Base-by-base conservation (phyloP, 768 basidiomycete species). In the Termitomyces sp. region DNA sequence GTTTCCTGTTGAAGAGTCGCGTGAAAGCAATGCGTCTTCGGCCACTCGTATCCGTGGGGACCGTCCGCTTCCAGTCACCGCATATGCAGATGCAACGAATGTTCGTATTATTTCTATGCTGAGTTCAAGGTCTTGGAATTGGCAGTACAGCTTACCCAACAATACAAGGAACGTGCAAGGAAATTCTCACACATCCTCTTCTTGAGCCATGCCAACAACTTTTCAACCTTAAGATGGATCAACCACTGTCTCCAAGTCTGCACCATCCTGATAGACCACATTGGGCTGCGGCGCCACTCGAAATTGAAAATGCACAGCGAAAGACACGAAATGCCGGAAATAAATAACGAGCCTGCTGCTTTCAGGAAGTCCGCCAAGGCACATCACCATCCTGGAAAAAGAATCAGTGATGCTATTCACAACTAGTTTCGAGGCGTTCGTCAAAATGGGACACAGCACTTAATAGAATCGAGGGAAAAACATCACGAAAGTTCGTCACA, bases 161-260 rank as follows among this genome's bases (percentile, higher is more conserved):
- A 62, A 51, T 70, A 68, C 60, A 74, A 74, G 5, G 71, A 73
- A 55, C 58, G 71, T 26, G 72, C 72, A 4, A 59, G 64, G 20
- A 64, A 55, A 70, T 75, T 26, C 71, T 76, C 49, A 59, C 63
- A 5, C 59, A 58, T 5, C 73, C 74, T 49, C 65, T 76, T 41
- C 63, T 66, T 33, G 46, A 45, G 35, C 38, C 56, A 26, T 24
- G 35, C 20, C 52, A 55, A 49, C 49, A 46, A 9, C 14, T 24
- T 32, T 40, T 52, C 16, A 49, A 18, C 30, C 22, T 52, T 2
- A 28, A 36, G 28, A 20, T 13, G 9, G n/a, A 22, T 13, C 55
- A 16, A 46, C 44, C 45, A 30, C 49, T 44, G 35, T 57, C 46
- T 3, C 49, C 56, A 28, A 55, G 47, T 45, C 48, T 55, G 22